These are phyloP conservation scores for Ogataea populi-albae DNA, from an alignment of 805 yeast species.

Conservation along the genomic window DNA sequence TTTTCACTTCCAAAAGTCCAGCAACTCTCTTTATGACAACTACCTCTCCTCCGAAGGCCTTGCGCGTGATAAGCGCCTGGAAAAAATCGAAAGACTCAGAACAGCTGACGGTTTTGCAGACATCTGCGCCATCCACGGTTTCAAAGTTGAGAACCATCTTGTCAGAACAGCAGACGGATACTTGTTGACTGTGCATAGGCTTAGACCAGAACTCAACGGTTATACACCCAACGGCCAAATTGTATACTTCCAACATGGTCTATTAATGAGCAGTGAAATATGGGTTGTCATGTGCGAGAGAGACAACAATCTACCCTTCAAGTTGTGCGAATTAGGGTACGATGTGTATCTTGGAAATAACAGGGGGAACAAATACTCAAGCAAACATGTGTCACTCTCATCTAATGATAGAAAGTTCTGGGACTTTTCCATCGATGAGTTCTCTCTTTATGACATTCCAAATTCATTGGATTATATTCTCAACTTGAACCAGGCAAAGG, in stretches of 20 bases:
- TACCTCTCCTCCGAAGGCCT: slow-evolving; percentile 16
- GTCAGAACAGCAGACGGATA: slow-evolving; percentile 78
- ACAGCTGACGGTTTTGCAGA: slow-evolving; percentile 55
- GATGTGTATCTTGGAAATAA: slow-evolving; percentile 96
- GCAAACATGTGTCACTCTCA: slow-evolving; percentile 59
- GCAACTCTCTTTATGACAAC: slow-evolving; percentile 23
- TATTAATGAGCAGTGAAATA: slow-evolving; percentile 84
- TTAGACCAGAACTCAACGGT: slow-evolving; percentile 39
- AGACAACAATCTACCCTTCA: slow-evolving; percentile 63
- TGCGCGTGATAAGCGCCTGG: slow-evolving; percentile 15
- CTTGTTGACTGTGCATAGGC: slow-evolving; percentile 69
- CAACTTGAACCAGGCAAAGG: slow-evolving; percentile 40
- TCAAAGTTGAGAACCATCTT: slow-evolving; percentile 69
- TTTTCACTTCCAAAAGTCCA: slow-evolving; percentile 20
- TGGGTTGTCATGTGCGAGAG: slow-evolving; percentile 42
- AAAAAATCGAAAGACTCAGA: slow-evolving; percentile 36
- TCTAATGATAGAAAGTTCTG: slow-evolving; percentile 56
- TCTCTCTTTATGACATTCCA: slow-evolving; percentile 89
- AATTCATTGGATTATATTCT: slow-evolving; percentile 75
- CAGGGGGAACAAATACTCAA: slow-evolving; percentile 89
- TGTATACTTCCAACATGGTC: slow-evolving; percentile 87
- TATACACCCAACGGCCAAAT: slow-evolving; percentile 41
- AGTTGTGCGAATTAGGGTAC: slow-evolving; percentile 74
- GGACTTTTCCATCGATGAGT: slow-evolving; percentile 92
- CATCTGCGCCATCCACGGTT: slow-evolving; percentile 68